Conservation (phyloP, 129 eudicot genomes). For the Chrysanthemum lavandulifolium region DNA sequence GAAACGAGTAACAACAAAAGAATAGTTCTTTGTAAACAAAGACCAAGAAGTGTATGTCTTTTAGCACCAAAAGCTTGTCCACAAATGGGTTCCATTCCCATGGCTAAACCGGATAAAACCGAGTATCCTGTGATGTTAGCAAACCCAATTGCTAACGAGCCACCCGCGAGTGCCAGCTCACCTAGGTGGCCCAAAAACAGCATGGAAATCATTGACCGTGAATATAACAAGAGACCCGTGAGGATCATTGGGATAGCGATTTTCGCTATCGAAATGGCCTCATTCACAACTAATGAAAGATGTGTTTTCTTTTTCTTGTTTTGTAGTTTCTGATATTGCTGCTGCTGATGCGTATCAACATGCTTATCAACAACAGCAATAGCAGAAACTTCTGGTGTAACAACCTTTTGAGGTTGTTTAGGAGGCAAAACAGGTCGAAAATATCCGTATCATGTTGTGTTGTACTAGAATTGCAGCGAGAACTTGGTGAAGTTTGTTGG, state of each 20-base stretch:
- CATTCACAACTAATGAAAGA: constrained; percentile 42
- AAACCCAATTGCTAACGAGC: constrained; percentile 79
- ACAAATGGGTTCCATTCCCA: constrained; percentile 97
- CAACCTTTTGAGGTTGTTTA: constrained; percentile 28
- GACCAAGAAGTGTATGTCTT: constrained; percentile 60
- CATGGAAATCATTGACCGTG: constrained; percentile 87
- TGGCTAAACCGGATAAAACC: constrained; percentile 77
- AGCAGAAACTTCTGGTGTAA: constrained; percentile 32
- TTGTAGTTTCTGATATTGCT: constrained; percentile 24
- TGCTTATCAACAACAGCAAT: constrained; percentile 19
- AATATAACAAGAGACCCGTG: constrained; percentile 76
- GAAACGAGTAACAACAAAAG: constrained; percentile 56
- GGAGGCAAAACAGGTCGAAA: constrained; percentile 22
- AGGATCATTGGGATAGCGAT: constrained; percentile 87
- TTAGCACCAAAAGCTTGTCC: constrained; percentile 91
- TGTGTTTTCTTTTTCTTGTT: constrained; percentile 30
- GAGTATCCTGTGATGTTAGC: constrained; percentile 94
- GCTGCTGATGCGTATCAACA: constrained; percentile 23
- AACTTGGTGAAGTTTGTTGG: constrained; percentile 41
- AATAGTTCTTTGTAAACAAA: constrained; percentile 58
- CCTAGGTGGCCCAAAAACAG: constrained; percentile 76
- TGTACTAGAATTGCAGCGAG: constrained; percentile 32
- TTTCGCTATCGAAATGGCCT: constrained; percentile 49
- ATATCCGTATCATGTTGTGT: constrained; percentile 31
- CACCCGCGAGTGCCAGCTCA: constrained; percentile 76